Evolutionary conservation across 2,329 filamentous ascomycete genomes (phyloP), one percentile per base, ranked within the genome.

Genomic region (Arachnopeziza araneosa): DNA sequence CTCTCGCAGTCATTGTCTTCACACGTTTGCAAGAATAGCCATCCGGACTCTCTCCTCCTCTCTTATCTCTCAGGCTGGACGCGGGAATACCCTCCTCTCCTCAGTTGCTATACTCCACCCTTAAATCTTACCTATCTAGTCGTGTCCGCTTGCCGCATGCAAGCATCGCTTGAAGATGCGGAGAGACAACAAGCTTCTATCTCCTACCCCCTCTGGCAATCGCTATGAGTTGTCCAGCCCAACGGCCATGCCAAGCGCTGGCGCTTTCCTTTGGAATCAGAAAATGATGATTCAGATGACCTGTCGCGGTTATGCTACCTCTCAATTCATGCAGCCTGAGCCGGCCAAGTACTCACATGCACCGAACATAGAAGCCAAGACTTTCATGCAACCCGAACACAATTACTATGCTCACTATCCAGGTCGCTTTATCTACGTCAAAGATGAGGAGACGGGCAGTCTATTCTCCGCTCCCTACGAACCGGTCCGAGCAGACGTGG

Each of bases 261-360:
- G 76, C 55, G 80, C 77, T 56, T 84, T 84, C 67, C 74, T 84
- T 12, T 84, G 82, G 82, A 84, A 84, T 65, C 79, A 82, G 70
- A 78, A 76, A 71, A 84, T 84, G 81, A 84, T 84, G 81, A 81
- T 84, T 61, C 81, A 83, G 68, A 75, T 80, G 53, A 83, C 81
- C 58, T 83, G 81, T 68, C 80, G 82, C 22, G 82, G 82, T n/a
- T 83, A 82, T 66, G 79, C 81, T 24, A 82, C 79, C 1, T 77
- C 81, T 2, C 81, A 83, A 59, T 83, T 82, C 73, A 84, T 84
- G 82, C 82, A 84, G 69, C 82, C 82, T 0, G 82, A 84, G 70
- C 82, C 82, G 32, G 78, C 81, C 59, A 84, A 84, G 69, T 84
- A 84, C 71, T 78, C 80, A n/a, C 77, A 83, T 63, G 79, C 81